Percentiles rank a stretch among this genome's conserved stretches.
These are phyloP conservation scores for Neurospora tetrasperma DNA, from an alignment of 495 filamentous ascomycete species.

Conservation along the genomic window DNA sequence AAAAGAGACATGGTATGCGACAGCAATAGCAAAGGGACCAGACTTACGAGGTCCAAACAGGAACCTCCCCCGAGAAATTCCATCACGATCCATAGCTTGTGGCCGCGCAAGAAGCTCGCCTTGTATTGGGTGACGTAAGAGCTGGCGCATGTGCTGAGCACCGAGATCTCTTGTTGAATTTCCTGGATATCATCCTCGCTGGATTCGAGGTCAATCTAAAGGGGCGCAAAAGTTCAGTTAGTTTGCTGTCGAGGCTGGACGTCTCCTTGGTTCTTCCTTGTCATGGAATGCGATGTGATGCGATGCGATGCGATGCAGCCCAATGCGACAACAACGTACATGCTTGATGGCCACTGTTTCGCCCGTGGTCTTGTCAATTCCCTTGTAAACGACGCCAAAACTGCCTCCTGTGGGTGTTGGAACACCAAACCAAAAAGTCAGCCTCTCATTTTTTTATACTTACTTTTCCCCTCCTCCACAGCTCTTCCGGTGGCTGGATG, in stretches of 20 bases:
- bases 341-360: constrained; percentile 90
- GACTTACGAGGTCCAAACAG: constrained; percentile 73
- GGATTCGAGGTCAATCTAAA: constrained; percentile 91
- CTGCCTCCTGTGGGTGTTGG: constrained; percentile 55
- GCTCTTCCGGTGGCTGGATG: background rate
- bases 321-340: constrained; percentile 38
- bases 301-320: background rate
- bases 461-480: background rate
- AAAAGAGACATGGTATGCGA: background rate
- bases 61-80: constrained; percentile 92
- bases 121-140: constrained; percentile 94
- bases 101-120: constrained; percentile 84
- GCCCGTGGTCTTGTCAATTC: constrained; percentile 71
- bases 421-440: constrained; percentile 13
- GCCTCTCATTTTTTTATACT: constrained; percentile 8
- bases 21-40: background rate
- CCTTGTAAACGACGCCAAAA: constrained; percentile 96
- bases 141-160: constrained; percentile 87
- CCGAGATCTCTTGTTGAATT: constrained; percentile 94
- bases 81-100: constrained; percentile 99
- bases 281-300: background rate
- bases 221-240: constrained; percentile 4
- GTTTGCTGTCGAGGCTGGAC: constrained; percentile 11
- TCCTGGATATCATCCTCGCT: constrained; percentile 97
- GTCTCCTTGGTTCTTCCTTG: background rate